phyloP scores from a whole-genome alignment of 1,284 basidiomycete species.

The Exobasidium rhododendri region DNA sequence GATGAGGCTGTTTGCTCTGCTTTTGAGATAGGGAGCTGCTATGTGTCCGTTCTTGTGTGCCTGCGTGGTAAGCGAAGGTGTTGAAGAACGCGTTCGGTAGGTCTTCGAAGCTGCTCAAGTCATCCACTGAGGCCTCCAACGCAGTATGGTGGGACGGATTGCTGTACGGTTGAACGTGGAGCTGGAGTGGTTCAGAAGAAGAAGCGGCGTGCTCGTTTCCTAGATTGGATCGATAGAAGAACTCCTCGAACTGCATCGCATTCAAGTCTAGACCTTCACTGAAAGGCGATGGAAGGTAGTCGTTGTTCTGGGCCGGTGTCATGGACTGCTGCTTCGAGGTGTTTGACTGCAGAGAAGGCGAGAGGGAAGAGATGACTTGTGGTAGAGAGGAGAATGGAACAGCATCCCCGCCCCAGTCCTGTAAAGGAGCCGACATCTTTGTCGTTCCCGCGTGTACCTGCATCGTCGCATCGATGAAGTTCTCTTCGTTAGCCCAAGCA shows the following conservation, averaged over 20 bases:
- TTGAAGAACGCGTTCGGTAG: background rate
- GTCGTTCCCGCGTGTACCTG: background rate
- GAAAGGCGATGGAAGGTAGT: background rate
- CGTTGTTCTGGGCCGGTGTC: background rate
- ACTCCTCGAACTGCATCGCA: slow-evolving; percentile 7
- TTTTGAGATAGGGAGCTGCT: background rate
- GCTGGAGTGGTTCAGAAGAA: too few relatives aligned
- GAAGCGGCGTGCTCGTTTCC: too few relatives aligned
- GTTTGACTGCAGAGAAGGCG: background rate
- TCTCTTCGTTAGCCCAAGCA: slow-evolving; percentile 12
- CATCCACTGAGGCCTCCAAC: too few relatives aligned
- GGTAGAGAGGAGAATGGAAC: too few relatives aligned
- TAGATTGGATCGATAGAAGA: background rate
- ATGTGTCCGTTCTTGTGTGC: background rate
- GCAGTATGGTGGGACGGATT: too few relatives aligned
- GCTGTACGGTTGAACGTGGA: too few relatives aligned
- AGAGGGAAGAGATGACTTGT: background rate
- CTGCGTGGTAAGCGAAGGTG: background rate
- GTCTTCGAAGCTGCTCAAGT: slow-evolving; percentile 1
- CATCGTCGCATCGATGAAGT: background rate
- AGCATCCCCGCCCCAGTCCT: too few relatives aligned
- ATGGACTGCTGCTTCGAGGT: background rate
- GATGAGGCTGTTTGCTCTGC: too few relatives aligned
- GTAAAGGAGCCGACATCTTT: background rate
- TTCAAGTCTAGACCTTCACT: background rate